phyloP scores from a whole-genome alignment of 2,329 filamentous ascomycete genomes.

The Sclerotinia subarctica region DNA sequence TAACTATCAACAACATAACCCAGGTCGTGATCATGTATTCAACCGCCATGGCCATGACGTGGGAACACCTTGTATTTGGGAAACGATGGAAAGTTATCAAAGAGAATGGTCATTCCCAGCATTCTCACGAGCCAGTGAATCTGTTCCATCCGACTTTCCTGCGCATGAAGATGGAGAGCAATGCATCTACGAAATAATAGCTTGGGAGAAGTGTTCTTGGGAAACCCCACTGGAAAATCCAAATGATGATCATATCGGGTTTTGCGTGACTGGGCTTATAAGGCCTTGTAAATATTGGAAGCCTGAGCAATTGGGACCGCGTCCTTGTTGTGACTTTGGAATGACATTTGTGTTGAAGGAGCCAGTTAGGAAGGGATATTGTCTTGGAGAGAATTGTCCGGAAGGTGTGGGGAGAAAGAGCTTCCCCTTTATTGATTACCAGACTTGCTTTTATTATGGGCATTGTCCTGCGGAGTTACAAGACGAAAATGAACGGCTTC shows the following conservation, averaged over 20 bases:
- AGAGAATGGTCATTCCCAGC: slow-evolving; percentile 5
- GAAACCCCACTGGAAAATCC: rapidly evolving
- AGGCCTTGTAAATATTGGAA: neutral
- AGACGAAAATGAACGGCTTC: neutral
- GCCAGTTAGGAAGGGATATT: neutral
- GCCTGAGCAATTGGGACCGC: neutral
- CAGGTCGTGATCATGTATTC: neutral
- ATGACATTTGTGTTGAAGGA: neutral
- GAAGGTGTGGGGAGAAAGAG: neutral
- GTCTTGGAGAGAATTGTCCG: slow-evolving; percentile 4
- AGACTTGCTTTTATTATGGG: neutral
- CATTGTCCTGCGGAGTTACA: neutral
- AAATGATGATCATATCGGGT: neutral
- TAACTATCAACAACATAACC: neutral
- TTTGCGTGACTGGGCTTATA: neutral
- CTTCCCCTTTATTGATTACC: neutral
- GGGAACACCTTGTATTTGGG: neutral
- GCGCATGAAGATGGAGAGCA: too few species aligned
- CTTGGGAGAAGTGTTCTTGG: neutral
- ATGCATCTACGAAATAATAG: neutral
- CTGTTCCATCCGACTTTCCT: neutral
- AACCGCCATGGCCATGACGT: neutral
- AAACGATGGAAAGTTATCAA: neutral
- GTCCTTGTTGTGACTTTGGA: neutral
- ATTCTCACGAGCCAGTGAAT: neutral